Evolutionary conservation across 345 rosid species (phyloP).

Genomic region (Salix dunnii): DNA sequence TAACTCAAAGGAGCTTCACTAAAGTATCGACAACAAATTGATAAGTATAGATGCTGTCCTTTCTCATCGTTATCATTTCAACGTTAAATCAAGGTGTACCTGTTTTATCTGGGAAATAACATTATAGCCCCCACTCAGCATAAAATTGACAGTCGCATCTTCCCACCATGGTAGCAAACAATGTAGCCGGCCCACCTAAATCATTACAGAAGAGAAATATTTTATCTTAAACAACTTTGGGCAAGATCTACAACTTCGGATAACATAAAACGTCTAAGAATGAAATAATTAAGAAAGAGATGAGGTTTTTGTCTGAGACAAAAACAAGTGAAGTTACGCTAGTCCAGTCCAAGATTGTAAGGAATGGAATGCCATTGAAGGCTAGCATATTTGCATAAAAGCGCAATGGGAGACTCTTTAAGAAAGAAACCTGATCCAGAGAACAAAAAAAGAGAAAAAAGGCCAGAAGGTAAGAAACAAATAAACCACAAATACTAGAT

Average conservation of each 20-base stretch:
- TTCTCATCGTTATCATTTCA: not conserved
- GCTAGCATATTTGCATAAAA: conserved; percentile 53
- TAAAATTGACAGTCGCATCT: conserved; percentile 78
- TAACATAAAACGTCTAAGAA: not conserved
- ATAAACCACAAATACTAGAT: not conserved
- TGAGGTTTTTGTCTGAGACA: not conserved
- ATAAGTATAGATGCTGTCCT: not conserved
- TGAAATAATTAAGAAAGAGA: not conserved
- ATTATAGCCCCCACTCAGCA: conserved; percentile 82
- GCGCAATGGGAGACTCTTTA: conserved; percentile 75
- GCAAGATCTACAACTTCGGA: not conserved
- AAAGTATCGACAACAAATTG: not conserved
- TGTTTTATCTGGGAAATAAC: conserved; percentile 52
- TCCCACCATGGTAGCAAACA: conserved; percentile 92
- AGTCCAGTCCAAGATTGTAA: conserved; percentile 68
- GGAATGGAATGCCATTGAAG: conserved; percentile 50
- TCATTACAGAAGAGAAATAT: conserved; percentile 3
- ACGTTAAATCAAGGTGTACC: conserved; percentile 35
- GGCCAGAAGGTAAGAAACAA: not conserved
- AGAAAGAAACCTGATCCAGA: conserved; percentile 46
- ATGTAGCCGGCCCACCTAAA: conserved; percentile 82
- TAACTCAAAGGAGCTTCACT: not conserved
- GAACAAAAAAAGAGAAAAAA: too few species aligned
- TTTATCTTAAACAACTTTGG: not conserved
- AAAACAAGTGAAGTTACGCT: conserved; percentile 46